Evolutionary conservation across 83 land plant species (phyloP).

Genomic region (Diphasiastrum complanatum): DNA sequence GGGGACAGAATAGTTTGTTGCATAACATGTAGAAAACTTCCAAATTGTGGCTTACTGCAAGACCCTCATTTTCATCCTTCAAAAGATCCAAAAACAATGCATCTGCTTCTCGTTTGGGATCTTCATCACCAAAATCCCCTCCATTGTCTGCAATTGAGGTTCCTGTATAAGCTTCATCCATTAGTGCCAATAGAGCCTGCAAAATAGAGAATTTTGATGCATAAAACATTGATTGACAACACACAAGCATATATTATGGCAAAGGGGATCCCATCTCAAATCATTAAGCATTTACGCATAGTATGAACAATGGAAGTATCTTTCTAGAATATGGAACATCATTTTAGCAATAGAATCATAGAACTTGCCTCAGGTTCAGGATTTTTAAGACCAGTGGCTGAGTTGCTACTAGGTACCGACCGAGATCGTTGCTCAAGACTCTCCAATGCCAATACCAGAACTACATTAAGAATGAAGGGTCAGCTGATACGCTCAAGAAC

Average conservation of each 20-base stretch:
- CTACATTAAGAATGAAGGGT: conserved; percentile 33
- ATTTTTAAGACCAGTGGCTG: conserved; percentile 71
- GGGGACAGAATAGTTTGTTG: background rate
- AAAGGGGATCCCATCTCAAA: no score
- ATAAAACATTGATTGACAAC: conserved; percentile 12
- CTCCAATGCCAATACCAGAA: conserved; percentile 81
- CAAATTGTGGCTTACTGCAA: conserved; percentile 47
- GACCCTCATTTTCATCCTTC: conserved; percentile 96
- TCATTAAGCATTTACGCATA: no score
- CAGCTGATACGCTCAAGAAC: background rate
- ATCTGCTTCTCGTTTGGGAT: conserved; percentile 59
- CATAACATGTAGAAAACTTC: background rate
- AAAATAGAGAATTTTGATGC: conserved; percentile 10
- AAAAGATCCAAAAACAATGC: conserved; percentile 75
- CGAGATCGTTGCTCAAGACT: conserved; percentile 71
- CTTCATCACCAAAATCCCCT: conserved; percentile 77
- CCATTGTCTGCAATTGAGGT: conserved; percentile 74
- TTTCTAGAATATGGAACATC: no score
- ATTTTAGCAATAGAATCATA: no score
- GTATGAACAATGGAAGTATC: no score
- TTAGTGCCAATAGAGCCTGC: conserved; percentile 84
- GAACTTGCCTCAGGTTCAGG: conserved; percentile 80
- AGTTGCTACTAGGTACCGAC: conserved; percentile 53
- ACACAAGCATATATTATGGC: no score
- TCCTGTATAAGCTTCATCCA: conserved; percentile 99